Evolutionary conservation across 192 early-diverging fungal species (phyloP).

Genomic region (Backusella sp.): DNA sequence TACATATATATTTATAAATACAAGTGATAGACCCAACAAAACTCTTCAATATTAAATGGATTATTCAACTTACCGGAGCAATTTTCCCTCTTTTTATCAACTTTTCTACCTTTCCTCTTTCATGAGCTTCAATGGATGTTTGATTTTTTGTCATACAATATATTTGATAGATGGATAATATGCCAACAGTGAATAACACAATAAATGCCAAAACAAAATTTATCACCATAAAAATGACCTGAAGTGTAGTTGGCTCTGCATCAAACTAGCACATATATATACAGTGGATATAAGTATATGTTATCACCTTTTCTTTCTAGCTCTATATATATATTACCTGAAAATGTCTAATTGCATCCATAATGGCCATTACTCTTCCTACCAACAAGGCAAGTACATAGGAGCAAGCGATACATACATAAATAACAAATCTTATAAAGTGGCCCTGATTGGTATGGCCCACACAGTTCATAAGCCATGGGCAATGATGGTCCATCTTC

Average conservation of each 20-base stretch:
- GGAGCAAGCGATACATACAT: slow-evolving; percentile 55
- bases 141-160: slow-evolving; percentile 66
- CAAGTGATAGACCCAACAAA: too few species aligned
- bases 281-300: background rate
- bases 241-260: slow-evolving; percentile 35
- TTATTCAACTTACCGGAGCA: slow-evolving; percentile 35
- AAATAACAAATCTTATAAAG: slow-evolving; percentile 79
- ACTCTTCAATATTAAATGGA: too few species aligned
- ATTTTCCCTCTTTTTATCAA: slow-evolving; percentile 66
- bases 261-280: slow-evolving; percentile 23
- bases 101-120: slow-evolving; percentile 66
- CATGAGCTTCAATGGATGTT: slow-evolving; percentile 82
- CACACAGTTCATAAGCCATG: slow-evolving; percentile 91
- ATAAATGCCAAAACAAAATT: slow-evolving; percentile 73
- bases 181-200: slow-evolving; percentile 71
- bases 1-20: background rate
- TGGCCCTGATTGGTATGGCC: slow-evolving; percentile 73
- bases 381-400: slow-evolving; percentile 59
- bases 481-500: slow-evolving; percentile 92
- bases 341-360: slow-evolving; percentile 38
- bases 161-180: slow-evolving; percentile 69
- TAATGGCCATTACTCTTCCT: slow-evolving; percentile 50
- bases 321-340: slow-evolving; percentile 5
- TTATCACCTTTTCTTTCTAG: background rate
- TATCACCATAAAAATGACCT: slow-evolving; percentile 74